A percentile compares a stretch with the other conserved stretches of the same genome.
Evolutionary conservation across 2,329 filamentous ascomycete species (phyloP).

Genomic region (Pestalotiopsis sp.): DNA sequence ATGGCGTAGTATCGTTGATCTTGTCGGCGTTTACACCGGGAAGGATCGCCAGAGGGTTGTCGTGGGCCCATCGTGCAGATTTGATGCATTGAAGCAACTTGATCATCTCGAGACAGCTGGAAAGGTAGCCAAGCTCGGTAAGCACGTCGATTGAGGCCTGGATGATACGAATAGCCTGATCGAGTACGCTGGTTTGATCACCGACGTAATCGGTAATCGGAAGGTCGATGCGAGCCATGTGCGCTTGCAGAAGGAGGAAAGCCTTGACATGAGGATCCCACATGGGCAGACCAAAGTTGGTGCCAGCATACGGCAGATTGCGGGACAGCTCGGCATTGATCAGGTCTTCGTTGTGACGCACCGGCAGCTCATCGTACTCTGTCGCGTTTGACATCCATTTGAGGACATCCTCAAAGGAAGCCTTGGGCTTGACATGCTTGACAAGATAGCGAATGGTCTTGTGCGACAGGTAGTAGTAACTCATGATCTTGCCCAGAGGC

Average conservation of each 20-base stretch:
- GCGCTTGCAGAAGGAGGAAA: slow-evolving; percentile 89
- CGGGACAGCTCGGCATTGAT: slow-evolving; percentile 90
- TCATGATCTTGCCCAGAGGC: slow-evolving; percentile 96
- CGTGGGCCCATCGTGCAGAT: slow-evolving; percentile 85
- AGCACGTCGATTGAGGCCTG: slow-evolving; percentile 94
- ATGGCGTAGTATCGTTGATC: slow-evolving; percentile 36
- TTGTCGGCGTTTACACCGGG: slow-evolving; percentile 65
- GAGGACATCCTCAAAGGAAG: slow-evolving; percentile 79
- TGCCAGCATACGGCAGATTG: slow-evolving; percentile 69
- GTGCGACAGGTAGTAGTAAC: slow-evolving; percentile 97
- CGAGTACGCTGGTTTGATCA: slow-evolving; percentile 85
- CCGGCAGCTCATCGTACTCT: slow-evolving; percentile 96
- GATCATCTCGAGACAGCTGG: slow-evolving; percentile 81
- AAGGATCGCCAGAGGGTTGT: slow-evolving; percentile 77
- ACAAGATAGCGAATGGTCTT: slow-evolving; percentile 88
- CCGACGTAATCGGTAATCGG: slow-evolving; percentile 97
- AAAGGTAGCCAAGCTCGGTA: slow-evolving; percentile 82
- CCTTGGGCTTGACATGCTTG: slow-evolving; percentile 72
- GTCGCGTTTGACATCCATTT: slow-evolving; percentile 92
- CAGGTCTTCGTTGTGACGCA: slow-evolving; percentile 97
- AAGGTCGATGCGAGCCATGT: slow-evolving; percentile 89
- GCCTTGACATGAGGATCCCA: slow-evolving; percentile 99
- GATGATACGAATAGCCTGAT: slow-evolving; percentile 95
- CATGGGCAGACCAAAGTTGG: slow-evolving; percentile 76
- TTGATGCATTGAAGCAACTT: slow-evolving; percentile 89